Conservation (phyloP, 2,329 filamentous ascomycete genomes). For the Alternaria sp. region DNA sequence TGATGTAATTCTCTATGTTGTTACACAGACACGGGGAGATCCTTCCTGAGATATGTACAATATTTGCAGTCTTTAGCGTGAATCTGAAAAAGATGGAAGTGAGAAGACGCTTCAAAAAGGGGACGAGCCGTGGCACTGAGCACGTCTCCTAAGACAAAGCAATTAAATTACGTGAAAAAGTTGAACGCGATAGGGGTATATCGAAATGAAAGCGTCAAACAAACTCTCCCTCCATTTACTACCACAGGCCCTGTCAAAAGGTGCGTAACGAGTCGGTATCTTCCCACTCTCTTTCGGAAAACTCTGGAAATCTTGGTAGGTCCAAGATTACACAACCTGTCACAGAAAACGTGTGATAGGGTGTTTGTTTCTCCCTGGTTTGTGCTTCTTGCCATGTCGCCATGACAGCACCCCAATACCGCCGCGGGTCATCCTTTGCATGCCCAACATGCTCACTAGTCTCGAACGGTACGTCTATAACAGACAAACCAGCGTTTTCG, state of each 20-base stretch:
- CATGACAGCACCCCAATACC: slow-evolving; percentile 62
- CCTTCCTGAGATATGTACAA: background rate
- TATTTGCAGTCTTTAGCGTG: background rate
- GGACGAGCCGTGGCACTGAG: background rate
- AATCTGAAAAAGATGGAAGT: background rate
- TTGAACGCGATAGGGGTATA: background rate
- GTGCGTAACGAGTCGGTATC: slow-evolving; percentile 1
- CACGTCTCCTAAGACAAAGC: background rate
- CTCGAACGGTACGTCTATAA: slow-evolving; percentile 62
- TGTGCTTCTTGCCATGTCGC: slow-evolving; percentile 27
- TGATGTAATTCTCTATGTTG: background rate
- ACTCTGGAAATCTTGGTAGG: background rate
- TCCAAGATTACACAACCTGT: background rate
- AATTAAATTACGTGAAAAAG: background rate
- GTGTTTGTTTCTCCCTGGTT: background rate
- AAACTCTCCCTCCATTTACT: background rate
- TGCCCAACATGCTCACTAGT: slow-evolving; percentile 67
- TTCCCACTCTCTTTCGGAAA: background rate
- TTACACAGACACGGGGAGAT: background rate
- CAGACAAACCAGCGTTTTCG: slow-evolving; percentile 56
- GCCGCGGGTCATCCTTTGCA: slow-evolving; percentile 62
- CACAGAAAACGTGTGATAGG: background rate
- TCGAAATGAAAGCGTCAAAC: background rate
- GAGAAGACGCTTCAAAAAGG: background rate
- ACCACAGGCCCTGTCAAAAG: background rate